Conservation (phyloP, 768 basidiomycete species). For the Pulveroboletus sp. region DNA sequence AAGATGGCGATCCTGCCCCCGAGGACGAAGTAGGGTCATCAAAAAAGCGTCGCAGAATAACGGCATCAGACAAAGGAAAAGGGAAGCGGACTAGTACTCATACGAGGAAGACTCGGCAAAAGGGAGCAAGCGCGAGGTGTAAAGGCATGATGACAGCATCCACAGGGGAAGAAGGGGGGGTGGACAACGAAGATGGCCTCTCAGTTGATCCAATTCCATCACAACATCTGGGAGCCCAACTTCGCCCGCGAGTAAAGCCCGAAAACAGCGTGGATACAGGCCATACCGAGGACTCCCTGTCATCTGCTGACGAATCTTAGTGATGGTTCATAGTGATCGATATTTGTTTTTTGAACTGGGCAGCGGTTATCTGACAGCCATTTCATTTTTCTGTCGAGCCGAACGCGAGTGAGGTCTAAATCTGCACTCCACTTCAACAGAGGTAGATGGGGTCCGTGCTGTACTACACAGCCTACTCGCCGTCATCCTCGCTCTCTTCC, state of each 20-base stretch:
- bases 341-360: background rate
- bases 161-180: slow-evolving; percentile 16
- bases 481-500: slow-evolving; percentile 29
- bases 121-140: background rate
- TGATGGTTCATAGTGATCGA: background rate
- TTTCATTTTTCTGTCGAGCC: background rate
- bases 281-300: slow-evolving; percentile 7
- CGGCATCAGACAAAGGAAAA: slow-evolving; percentile 12
- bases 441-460: background rate
- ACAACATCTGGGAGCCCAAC: slow-evolving; percentile 25
- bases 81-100: background rate
- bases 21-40: slow-evolving; percentile 25
- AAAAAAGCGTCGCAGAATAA: slow-evolving; percentile 31
- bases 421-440: background rate
- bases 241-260: slow-evolving; percentile 43
- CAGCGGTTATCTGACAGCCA: background rate
- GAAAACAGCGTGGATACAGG: slow-evolving; percentile 12
- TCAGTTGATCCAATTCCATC: slow-evolving; percentile 8
- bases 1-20: slow-evolving; percentile 25
- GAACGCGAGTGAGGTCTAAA: no score
- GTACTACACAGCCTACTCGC: slow-evolving; percentile 27
- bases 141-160: slow-evolving; percentile 1
- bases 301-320: slow-evolving; percentile 1
- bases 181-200: slow-evolving; percentile 10
- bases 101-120: slow-evolving; percentile 3